Evolutionary conservation across 2,329 filamentous ascomycete species (phyloP), one percentile per base, ranked within the genome.

Genomic region (Arthrobotrys sphaeroides): DNA sequence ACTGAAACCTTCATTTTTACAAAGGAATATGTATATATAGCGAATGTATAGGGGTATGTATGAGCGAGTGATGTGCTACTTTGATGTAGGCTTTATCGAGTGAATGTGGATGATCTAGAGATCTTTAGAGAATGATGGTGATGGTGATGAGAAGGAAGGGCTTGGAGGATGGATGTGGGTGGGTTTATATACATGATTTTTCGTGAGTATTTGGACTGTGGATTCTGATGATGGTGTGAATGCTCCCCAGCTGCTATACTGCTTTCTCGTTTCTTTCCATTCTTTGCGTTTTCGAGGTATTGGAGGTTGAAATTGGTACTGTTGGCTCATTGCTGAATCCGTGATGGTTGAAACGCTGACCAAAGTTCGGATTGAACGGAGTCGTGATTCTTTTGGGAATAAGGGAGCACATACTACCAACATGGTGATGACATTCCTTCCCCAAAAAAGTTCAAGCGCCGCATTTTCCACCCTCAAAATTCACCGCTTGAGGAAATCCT

Each of bases 1-100:
- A 49, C 40, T 57, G 64, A 75, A 47, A 75, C 64, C 53, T 75
- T 75, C 61, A 69, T 75, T 51, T 62, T 69, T 28, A 47, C 57
- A 26, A 26, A 20, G 47, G 13, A 4, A 40, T 10, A 31, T 9
- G 24, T 62, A 64, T 60, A 38, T 49, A 45, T 62, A 61, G 47
- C 2, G 61, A 53, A 18, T 55, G 53, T 61, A 16, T 60, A 10
- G n/a, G n/a, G 1, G n/a, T 64, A 49, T 47, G 18, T 20, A 65
- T n/a, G 33, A 59, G 47, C 24, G 57, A 22, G 24, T 62, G 47
- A 13, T 40, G 22, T 66, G 16, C 66, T 60, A 60, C 59, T n/a
- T n/a, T 40, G 33, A 13, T 22, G 47, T 55, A 62, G 66, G 31
- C 43, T 43, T n/a, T 16, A 45, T 60, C n/a, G 40, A 74, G 62